phyloP scores from a whole-genome alignment of 345 rosid species.

The Aquilaria yunnanensis region DNA sequence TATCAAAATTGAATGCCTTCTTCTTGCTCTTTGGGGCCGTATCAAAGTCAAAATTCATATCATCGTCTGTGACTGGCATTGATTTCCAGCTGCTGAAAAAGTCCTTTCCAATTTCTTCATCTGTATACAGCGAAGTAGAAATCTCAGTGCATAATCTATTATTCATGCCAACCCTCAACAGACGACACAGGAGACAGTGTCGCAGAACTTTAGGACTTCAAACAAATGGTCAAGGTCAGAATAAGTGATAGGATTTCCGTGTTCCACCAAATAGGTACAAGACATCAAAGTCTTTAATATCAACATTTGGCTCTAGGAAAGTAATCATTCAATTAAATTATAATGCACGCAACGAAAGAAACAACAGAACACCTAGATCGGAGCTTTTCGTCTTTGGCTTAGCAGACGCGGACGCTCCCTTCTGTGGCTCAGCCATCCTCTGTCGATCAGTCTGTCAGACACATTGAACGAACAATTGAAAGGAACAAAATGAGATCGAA shows the following conservation, averaged over 20 bases:
- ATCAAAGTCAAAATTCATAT: constrained; percentile 67
- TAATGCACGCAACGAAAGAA: not conserved
- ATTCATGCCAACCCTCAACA: constrained; percentile 13
- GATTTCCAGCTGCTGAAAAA: constrained; percentile 69
- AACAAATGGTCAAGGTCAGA: not conserved
- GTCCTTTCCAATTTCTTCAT: constrained; percentile 68
- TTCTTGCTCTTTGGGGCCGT: constrained; percentile 44
- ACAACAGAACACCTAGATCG: constrained; percentile 32
- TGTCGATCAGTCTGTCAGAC: not conserved
- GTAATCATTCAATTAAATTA: constrained; percentile 5
- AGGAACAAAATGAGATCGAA: too few species aligned
- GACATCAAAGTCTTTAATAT: not conserved
- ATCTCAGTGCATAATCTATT: constrained; percentile 8
- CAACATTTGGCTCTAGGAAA: not conserved
- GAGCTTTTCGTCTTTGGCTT: constrained; percentile 32
- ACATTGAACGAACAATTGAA: too few species aligned
- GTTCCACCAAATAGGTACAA: not conserved
- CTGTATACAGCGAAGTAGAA: constrained; percentile 31
- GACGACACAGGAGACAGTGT: not conserved
- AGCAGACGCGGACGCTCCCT: constrained; percentile 24
- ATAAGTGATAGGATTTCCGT: not conserved
- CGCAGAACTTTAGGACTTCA: constrained; percentile 10
- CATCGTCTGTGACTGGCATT: constrained; percentile 50
- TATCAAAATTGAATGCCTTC: constrained; percentile 58
- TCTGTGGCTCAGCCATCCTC: constrained; percentile 37